Evolutionary conservation across 306 rosid species (phyloP), one percentile per base, ranked within the genome.

Genomic region (Vigna radiata): DNA sequence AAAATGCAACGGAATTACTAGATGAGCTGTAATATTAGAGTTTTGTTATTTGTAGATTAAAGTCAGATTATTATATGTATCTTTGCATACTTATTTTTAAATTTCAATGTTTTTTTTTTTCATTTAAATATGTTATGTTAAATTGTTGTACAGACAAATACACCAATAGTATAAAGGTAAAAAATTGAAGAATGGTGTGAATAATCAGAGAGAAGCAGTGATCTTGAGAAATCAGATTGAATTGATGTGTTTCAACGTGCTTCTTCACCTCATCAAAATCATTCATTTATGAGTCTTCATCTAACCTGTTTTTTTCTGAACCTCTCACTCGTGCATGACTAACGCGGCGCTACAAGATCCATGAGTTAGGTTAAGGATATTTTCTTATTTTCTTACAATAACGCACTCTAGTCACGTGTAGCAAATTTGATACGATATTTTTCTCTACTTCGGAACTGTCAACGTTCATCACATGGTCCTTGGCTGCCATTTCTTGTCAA

Each of bases 241-340:
- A 58, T 25, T 58, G 37, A 25, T 58, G n/a, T 6, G n/a, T 6
- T 44, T 59, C 43, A 16, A 15, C 29, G 49, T 73, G 17, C 6
- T 15, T 27, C 18, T n/a, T n/a, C 33, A 29, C 33, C 33, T 29
- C 33, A 5, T 50, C 47, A 11, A 33, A 33, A 33, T 39, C 53
- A 13, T 39, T 69, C 11, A 2, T 25, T 25, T 2, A 25, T 2
- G 11, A 18, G 1, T 48, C 27, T 73, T 15, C 4, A 1, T 9
- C 1, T 1, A 23, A 29, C n/a, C 67, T 15, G 3, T 10, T 15
- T 16, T 55, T 55, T 55, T 72, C 52, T 37, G 53, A 54, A 37
- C 39, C 76, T 37, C n/a, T 72, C 17, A 65, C 31, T 41, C n/a
- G 33, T 41, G 3, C 47, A n/a, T 56, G 65, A 37, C 47, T 19